Base-by-base conservation (phyloP, 768 basidiomycete species). In the Pleurotus djamor region DNA sequence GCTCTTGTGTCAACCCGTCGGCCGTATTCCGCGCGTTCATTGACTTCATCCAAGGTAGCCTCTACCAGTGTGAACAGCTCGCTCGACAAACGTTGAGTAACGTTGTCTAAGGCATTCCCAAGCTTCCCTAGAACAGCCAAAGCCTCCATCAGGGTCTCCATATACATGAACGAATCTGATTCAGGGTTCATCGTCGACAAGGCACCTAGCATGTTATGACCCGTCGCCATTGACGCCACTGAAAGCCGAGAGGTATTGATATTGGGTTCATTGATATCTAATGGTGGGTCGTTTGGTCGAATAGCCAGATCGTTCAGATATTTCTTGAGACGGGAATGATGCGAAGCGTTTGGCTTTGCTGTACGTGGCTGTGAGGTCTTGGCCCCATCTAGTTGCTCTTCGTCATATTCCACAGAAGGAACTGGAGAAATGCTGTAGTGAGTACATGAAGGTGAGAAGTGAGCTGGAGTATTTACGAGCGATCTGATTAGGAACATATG, bases 81-180 rank as follows among this genome's bases (percentile, higher is more conserved):
- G 51, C 80, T 77, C 1, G 91, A 84, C 3, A 97, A 75, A 52
- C 95, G 85, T 70, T 98, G 95, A 4, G 86, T 78, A 48, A 98
- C 78, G 52, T 80, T 84, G 66, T 99, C 97, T 13, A 98, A 76
- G 4, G 87, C 92, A 57, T 76, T 85, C 2, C 92, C 93, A 2
- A 98, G 80, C 68, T 92, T 91, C 5, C 96, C 96, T 12, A 99
- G 78, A 1, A 94, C 88, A 12, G 94, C 89, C 10, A 98, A 78
- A n/a, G 95, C 91, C 71, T 98, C 97, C 6, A 98, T 76, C 5
- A 98, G 79, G 1, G 86, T 91, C 74, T 98, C 97, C 64, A 98
- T 88, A 67, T 98, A 98, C 4, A 86, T 73, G 72, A 97, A 99
- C 0, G 94, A 94, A 69, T 99, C 94, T 8, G 86, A 81, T 74